Conservation (phyloP, 1,284 basidiomycete species). For the Sporisorium iseilematis-ciliati region DNA sequence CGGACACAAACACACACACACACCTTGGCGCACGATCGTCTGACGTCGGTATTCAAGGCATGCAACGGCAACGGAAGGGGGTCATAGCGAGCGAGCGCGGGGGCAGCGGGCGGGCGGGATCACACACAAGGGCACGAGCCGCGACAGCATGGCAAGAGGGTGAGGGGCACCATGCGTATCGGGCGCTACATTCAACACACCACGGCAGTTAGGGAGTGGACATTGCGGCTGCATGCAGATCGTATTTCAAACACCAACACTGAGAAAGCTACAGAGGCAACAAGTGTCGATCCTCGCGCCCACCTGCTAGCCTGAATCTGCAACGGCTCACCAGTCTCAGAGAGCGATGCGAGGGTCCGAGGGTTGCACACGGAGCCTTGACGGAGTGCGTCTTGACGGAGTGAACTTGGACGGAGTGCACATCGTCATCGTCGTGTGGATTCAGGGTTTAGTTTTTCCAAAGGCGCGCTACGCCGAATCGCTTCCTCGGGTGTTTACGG, state of each 20-base stretch:
- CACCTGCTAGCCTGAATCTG: neutral
- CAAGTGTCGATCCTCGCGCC: slow-evolving; percentile 22
- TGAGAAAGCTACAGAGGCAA: neutral
- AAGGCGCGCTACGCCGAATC: slow-evolving; percentile 19
- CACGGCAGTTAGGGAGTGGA: neutral
- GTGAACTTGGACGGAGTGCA: too few relatives aligned
- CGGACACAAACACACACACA: slow-evolving; percentile 18
- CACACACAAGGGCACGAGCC: neutral
- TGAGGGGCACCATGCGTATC: neutral
- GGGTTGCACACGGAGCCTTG: slow-evolving; percentile 9
- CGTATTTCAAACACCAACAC: neutral
- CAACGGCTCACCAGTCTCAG: too few relatives aligned
- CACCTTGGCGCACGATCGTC: neutral
- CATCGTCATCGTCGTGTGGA: slow-evolving; percentile 10
- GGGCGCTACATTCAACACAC: neutral
- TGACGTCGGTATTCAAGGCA: slow-evolving; percentile 12
- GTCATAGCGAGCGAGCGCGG: neutral
- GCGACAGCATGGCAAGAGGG: neutral
- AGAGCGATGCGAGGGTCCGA: slow-evolving; percentile 14
- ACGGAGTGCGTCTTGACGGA: neutral
- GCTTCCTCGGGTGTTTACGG: slow-evolving; percentile 35
- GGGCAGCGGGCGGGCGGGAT: slow-evolving; percentile 9
- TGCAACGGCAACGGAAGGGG: neutral
- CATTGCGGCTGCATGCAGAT: slow-evolving; percentile 5
- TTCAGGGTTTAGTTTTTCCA: slow-evolving; percentile 18